Evolutionary conservation across 768 basidiomycete genomes (phyloP).

Genomic region (Suillus ampliporus): DNA sequence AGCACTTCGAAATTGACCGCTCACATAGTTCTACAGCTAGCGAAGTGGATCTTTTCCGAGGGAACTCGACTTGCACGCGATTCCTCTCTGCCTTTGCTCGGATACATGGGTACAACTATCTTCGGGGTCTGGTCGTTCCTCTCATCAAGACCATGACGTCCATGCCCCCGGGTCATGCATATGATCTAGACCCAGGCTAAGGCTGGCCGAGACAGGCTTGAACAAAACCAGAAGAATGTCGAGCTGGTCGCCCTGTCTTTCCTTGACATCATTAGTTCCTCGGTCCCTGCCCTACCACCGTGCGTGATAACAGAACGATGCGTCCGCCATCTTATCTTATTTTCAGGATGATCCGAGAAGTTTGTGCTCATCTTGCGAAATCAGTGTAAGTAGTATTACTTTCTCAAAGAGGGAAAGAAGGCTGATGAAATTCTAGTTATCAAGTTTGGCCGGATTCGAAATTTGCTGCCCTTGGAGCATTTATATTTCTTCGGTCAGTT

Average conservation of each 20-base stretch:
- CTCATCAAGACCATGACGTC: conserved; percentile 76
- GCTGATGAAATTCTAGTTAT: conserved; percentile 44
- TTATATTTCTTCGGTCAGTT: conserved; percentile 84
- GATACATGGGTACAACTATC: conserved; percentile 91
- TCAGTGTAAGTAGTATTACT: conserved; percentile 63
- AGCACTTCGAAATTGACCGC: conserved; percentile 5
- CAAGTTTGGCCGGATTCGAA: conserved; percentile 80
- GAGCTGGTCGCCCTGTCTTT: conserved; percentile 78
- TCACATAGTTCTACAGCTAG: conserved; percentile 53
- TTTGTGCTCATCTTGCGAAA: conserved; percentile 80
- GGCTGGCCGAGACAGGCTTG: conserved; percentile 61
- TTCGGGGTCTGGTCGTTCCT: conserved; percentile 80
- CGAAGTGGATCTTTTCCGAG: conserved; percentile 83
- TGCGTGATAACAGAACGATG: conserved; percentile 43
- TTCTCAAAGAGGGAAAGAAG: conserved; percentile 6
- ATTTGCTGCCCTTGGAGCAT: conserved; percentile 84
- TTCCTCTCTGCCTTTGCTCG: conserved; percentile 86
- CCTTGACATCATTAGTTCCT: conserved; percentile 73
- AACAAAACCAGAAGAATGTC: conserved; percentile 72
- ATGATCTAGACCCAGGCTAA: conserved; percentile 79
- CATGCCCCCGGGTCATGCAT: conserved; percentile 74
- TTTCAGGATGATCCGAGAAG: conserved; percentile 82
- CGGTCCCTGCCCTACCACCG: conserved; percentile 74
- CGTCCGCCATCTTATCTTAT: conserved; percentile 7
- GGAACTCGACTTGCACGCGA: conserved; percentile 87